A percentile compares a stretch with the other conserved stretches of the same genome.
phyloP scores from a whole-genome alignment of 805 yeast genomes.

The Candida chauliodis region DNA sequence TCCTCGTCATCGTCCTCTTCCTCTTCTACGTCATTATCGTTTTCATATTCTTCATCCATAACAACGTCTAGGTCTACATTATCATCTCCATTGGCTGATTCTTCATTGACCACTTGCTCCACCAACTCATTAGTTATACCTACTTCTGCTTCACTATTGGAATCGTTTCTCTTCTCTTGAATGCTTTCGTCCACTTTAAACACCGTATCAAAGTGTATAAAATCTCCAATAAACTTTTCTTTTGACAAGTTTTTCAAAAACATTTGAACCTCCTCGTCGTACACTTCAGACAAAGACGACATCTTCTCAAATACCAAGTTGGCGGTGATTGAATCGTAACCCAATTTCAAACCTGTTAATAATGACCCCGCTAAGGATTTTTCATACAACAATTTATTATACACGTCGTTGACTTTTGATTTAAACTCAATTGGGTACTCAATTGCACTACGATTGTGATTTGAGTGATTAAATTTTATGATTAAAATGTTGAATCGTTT shows the following conservation, averaged over 20 bases:
- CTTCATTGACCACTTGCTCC: constrained; percentile 6
- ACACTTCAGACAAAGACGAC: constrained; percentile 12
- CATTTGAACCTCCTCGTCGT: constrained; percentile 17
- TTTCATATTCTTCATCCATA: constrained; percentile 13
- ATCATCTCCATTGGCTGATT: constrained; percentile 9
- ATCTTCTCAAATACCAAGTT: constrained; percentile 23
- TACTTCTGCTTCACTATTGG: constrained; percentile 2
- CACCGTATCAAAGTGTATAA: constrained; percentile 21
- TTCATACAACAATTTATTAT: constrained; percentile 14
- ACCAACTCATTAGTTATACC: constrained; percentile 9
- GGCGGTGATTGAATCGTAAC: constrained; percentile 19
- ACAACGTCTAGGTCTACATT: constrained; percentile 13
- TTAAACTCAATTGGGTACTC: constrained; percentile 11
- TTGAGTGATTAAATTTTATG: constrained; percentile 20
- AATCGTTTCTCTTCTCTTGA: constrained; percentile 10
- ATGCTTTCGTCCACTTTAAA: constrained; percentile 10
- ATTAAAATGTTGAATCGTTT: constrained; percentile 19
- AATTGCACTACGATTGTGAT: constrained; percentile 11
- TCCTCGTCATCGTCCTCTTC: constrained; percentile 10
- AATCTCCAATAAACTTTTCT: constrained; percentile 28
- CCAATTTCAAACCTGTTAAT: constrained; percentile 8
- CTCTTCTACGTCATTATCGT: constrained; percentile 8
- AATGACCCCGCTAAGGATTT: constrained; percentile 10
- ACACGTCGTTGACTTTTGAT: constrained; percentile 10
- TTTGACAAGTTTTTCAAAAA: constrained; percentile 16